These are phyloP conservation scores for Geranomyces michiganensis DNA, from an alignment of 192 early-diverging fungal species.

Conservation along the genomic window DNA sequence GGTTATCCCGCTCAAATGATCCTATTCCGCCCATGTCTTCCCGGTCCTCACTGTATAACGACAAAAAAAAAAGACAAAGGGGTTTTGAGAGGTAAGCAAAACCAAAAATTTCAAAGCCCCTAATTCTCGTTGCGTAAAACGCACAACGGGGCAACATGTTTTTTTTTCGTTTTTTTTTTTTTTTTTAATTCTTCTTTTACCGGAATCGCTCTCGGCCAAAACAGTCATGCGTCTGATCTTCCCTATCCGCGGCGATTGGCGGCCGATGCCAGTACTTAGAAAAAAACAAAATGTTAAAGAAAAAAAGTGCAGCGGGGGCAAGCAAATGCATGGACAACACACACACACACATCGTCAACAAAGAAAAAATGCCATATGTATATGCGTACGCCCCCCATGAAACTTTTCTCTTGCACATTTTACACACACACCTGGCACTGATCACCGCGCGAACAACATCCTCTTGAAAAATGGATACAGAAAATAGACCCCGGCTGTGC, in stretches of 20 bases:
- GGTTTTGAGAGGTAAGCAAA: too few species aligned
- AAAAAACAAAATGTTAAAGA: too few species aligned
- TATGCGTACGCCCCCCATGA: too few species aligned
- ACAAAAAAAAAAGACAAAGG: background rate
- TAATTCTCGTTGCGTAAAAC: too few species aligned
- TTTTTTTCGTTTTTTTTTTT: too few species aligned
- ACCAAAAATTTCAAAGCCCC: too few species aligned
- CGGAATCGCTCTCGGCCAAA: slow-evolving; percentile 77
- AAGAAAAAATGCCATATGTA: too few species aligned
- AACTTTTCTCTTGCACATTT: too few species aligned
- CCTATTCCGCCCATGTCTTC: slow-evolving; percentile 75
- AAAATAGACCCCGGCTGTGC: slow-evolving; percentile 66
- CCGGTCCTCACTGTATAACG: slow-evolving; percentile 47
- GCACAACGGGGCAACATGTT: too few species aligned
- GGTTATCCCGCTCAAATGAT: slow-evolving; percentile 73
- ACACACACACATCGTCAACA: too few species aligned
- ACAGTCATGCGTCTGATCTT: slow-evolving; percentile 57
- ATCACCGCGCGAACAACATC: slow-evolving; percentile 73
- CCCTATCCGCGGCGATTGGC: slow-evolving; percentile 51
- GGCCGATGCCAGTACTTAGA: slow-evolving; percentile 56
- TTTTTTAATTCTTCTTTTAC: slow-evolving; percentile 8
- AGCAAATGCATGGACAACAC: too few species aligned
- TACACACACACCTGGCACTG: background rate
- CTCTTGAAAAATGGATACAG: slow-evolving; percentile 83
- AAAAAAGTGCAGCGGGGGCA: too few species aligned